phyloP scores from a whole-genome alignment of 495 filamentous ascomycete species.

The Darksidea phi region DNA sequence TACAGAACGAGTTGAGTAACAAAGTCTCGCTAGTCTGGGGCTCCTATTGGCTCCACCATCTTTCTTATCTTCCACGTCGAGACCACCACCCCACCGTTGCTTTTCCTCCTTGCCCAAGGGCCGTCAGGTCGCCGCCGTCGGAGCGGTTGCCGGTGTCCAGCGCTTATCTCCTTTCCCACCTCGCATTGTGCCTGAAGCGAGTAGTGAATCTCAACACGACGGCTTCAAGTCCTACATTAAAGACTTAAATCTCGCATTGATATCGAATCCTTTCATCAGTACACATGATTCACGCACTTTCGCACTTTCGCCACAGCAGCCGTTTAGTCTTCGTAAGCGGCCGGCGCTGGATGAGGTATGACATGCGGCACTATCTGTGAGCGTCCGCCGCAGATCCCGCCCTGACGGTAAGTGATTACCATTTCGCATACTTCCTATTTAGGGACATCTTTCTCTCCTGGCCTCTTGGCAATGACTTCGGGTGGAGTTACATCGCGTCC shows the following conservation, averaged over 20 bases:
- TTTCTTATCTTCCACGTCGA: constrained; percentile 22
- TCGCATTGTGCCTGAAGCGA: neutral
- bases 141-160: too few species aligned
- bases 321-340: too few species aligned
- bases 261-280: constrained; percentile 1
- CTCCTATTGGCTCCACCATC: constrained; percentile 14
- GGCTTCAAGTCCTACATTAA: neutral
- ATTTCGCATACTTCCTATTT: neutral
- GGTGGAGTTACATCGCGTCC: too few species aligned
- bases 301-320: too few species aligned
- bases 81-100: neutral
- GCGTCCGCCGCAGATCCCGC: neutral
- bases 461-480: too few species aligned
- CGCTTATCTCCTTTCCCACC: neutral
- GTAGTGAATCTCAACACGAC: neutral
- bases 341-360: neutral
- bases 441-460: neutral
- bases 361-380: neutral
- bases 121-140: too few species aligned
- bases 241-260: neutral
- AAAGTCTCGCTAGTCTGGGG: neutral
- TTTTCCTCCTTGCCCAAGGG: constrained; percentile 4
- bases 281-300: too few species aligned
- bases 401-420: neutral
- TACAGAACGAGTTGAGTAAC: constrained; percentile 24